Evolutionary conservation across 345 rosid genomes (phyloP).

Genomic region (Hypericum perforatum): DNA sequence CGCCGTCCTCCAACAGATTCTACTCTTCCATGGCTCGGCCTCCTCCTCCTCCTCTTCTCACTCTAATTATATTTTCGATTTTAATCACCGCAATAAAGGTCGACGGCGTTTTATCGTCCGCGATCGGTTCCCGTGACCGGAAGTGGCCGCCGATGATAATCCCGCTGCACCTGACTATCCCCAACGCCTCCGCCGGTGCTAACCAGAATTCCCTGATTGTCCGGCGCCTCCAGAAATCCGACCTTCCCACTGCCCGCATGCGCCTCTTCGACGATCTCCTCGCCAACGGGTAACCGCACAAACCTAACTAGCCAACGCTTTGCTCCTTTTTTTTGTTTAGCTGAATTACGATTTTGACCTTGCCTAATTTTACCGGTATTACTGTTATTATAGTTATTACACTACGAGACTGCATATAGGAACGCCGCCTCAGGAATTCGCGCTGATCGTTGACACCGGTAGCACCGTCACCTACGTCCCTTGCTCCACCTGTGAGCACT

Average conservation of each 20-base stretch:
- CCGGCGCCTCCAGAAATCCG: slow-evolving; percentile 59
- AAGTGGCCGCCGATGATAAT: slow-evolving; percentile 39
- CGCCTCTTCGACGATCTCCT: slow-evolving; percentile 26
- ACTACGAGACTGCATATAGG: slow-evolving; percentile 24
- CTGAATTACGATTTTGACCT: not conserved
- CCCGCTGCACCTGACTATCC: slow-evolving; percentile 46
- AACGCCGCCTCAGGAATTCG: slow-evolving; percentile 24
- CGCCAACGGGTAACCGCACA: slow-evolving; percentile 16
- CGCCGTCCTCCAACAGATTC: too few relatives aligned
- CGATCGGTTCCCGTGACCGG: slow-evolving; percentile 8
- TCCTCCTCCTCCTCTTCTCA: slow-evolving; percentile 14
- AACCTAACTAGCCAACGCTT: not conserved
- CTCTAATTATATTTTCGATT: slow-evolving; percentile 3
- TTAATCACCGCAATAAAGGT: slow-evolving; percentile 12
- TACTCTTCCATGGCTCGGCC: too few relatives aligned
- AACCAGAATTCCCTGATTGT: slow-evolving; percentile 18
- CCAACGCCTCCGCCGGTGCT: slow-evolving; percentile 22
- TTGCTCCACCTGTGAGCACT: slow-evolving; percentile 19
- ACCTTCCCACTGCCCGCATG: slow-evolving; percentile 26
- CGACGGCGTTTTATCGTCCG: slow-evolving; percentile 11
- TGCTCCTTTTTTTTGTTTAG: not conserved
- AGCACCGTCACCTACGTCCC: slow-evolving; percentile 27
- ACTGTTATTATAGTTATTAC: slow-evolving; percentile 15
- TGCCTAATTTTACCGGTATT: not conserved
- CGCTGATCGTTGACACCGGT: slow-evolving; percentile 25